A percentile compares a stretch with the other conserved stretches of the same genome.
Evolutionary conservation across 805 yeast genomes (phyloP).

Genomic region (Metschnikowia borealis): DNA sequence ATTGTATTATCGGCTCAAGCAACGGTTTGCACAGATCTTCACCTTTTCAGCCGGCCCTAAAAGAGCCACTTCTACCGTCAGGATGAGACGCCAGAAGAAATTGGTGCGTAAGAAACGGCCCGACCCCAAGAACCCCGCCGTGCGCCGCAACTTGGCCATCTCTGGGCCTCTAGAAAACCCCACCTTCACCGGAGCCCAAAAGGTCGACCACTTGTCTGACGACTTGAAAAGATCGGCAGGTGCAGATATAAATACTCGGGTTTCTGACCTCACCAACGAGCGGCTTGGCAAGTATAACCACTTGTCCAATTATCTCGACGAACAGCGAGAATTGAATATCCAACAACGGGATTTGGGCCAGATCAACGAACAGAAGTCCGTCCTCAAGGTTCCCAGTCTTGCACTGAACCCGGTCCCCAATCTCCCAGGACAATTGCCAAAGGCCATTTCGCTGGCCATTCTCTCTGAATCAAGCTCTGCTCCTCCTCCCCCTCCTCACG

Average conservation of each 20-base stretch:
- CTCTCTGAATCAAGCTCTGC: constrained; percentile 8
- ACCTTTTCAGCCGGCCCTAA: constrained; percentile 11
- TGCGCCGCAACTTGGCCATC: constrained; percentile 13
- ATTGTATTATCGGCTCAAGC: constrained; percentile 16
- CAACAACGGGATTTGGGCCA: too few species aligned
- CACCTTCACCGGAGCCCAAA: constrained; percentile 24
- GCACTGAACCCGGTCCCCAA: too few species aligned
- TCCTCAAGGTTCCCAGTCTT: too few species aligned
- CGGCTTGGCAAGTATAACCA: constrained; percentile 16
- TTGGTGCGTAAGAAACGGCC: constrained; percentile 1
- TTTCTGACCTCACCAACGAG: constrained; percentile 4
- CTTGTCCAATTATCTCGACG: constrained; percentile 24
- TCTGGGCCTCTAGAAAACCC: constrained; percentile 35
- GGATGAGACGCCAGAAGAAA: neutral
- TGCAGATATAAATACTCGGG: neutral
- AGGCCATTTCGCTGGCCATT: constrained; percentile 3
- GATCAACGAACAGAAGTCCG: too few species aligned
- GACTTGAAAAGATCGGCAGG: constrained; percentile 16
- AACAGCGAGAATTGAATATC: constrained; percentile 13
- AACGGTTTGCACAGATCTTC: constrained; percentile 15
- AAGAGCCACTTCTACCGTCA: constrained; percentile 11
- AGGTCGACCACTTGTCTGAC: constrained; percentile 13
- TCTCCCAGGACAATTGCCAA: too few species aligned
- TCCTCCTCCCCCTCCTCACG: constrained; percentile 17
- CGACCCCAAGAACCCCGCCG: neutral